Evolutionary conservation across 2,329 filamentous ascomycete genomes (phyloP).

Genomic region (Periconia macrospinosa): DNA sequence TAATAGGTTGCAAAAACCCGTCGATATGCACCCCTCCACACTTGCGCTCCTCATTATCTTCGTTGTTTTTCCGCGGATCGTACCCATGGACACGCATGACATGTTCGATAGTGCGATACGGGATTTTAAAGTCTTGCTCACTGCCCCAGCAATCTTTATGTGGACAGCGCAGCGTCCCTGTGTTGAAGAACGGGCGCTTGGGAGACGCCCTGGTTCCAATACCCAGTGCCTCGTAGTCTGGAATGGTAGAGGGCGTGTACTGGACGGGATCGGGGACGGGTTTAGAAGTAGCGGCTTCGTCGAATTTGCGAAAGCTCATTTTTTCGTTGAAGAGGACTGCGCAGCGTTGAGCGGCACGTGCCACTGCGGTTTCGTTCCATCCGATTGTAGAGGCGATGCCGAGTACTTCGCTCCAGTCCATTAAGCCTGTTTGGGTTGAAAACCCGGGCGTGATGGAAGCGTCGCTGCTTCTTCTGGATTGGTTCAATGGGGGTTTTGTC

Average conservation of each 20-base stretch:
- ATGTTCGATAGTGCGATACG: constrained; percentile 47
- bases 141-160: constrained; percentile 33
- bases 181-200: constrained; percentile 32
- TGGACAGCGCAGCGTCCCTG: constrained; percentile 33
- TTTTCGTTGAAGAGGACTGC: constrained; percentile 72
- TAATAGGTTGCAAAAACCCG: constrained; percentile 64
- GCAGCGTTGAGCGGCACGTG: constrained; percentile 73
- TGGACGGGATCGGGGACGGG: constrained; percentile 31
- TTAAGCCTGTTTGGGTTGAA: constrained; percentile 20
- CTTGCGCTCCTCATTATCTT: constrained; percentile 52
- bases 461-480: constrained; percentile 9
- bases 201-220: background rate
- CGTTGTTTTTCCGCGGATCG: constrained; percentile 43
- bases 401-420: constrained; percentile 83
- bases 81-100: constrained; percentile 50
- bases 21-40: constrained; percentile 68
- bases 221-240: constrained; percentile 8
- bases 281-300: constrained; percentile 41
- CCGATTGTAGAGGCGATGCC: constrained; percentile 75
- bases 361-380: constrained; percentile 65
- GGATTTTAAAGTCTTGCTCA: constrained; percentile 24
- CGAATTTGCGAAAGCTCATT: constrained; percentile 65
- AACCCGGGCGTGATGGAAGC: constrained; percentile 8
- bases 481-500: constrained; percentile 18
- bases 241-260: constrained; percentile 37